phyloP scores from a whole-genome alignment of 139 green algal genomes.

The Mychonastes homosphaera region DNA sequence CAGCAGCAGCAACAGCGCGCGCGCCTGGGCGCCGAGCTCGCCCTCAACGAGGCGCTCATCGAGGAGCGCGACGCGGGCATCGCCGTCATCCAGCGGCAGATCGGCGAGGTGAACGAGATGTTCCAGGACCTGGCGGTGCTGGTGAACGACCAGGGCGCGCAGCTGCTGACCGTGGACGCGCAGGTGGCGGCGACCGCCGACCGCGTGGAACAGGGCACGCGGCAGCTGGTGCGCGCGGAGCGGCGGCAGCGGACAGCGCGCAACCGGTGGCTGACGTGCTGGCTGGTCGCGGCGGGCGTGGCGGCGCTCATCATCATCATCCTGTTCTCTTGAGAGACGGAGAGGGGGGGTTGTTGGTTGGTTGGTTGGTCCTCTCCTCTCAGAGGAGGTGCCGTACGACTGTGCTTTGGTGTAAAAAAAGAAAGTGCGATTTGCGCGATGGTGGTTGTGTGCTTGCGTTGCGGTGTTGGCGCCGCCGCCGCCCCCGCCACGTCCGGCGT shows the following conservation, averaged over 20 bases:
- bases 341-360: no score
- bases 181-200: constrained; percentile 37
- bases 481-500: no score
- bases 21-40: constrained; percentile 47
- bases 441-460: no score
- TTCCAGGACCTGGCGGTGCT: constrained; percentile 78
- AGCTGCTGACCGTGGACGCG: constrained; percentile 41
- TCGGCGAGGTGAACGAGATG: constrained; percentile 57
- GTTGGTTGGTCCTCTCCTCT: no score
- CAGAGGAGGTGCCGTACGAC: no score
- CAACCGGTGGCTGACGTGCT: constrained; percentile 45
- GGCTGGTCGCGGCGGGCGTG: constrained; percentile 29
- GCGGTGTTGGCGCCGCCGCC: no score
- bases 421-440: no score
- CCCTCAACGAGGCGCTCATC: constrained; percentile 73
- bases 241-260: constrained; percentile 21
- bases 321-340: constrained; percentile 32
- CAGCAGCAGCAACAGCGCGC: constrained; percentile 22
- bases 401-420: no score
- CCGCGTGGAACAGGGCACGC: constrained; percentile 27
- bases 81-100: constrained; percentile 32
- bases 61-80: constrained; percentile 77
- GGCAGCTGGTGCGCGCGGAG: constrained; percentile 31
- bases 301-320: constrained; percentile 38
- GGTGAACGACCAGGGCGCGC: constrained; percentile 72